Conservation (phyloP, 139 green algal species). For the Nannochloris sp. region DNA sequence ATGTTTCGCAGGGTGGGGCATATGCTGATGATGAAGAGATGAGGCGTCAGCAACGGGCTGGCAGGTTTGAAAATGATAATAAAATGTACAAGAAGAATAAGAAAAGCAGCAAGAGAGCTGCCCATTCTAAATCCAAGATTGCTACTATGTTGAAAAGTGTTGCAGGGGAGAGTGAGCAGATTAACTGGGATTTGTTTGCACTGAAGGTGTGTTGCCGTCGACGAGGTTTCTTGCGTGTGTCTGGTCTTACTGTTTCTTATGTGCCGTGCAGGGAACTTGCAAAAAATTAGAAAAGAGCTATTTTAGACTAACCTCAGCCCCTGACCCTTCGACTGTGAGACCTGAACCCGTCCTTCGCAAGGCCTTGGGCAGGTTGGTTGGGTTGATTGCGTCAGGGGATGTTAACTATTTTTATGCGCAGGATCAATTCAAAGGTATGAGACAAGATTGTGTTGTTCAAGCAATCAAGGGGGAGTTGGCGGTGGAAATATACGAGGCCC, state of each 20-base stretch:
- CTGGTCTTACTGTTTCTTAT: not conserved
- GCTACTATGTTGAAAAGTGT: constrained; percentile 11
- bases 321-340: constrained; percentile 56
- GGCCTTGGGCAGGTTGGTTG: constrained; percentile 49
- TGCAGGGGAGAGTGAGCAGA: constrained; percentile 13
- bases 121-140: not conserved
- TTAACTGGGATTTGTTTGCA: constrained; percentile 32
- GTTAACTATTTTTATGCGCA: constrained; percentile 61
- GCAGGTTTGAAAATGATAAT: constrained; percentile 5
- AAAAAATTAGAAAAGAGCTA: constrained; percentile 79
- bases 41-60: not conserved
- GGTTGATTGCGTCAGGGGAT: constrained; percentile 24
- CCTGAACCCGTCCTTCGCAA: constrained; percentile 50
- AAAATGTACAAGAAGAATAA: not conserved
- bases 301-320: constrained; percentile 69
- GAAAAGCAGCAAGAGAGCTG: not conserved
- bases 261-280: constrained; percentile 42
- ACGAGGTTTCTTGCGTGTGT: no score
- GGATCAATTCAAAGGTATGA: constrained; percentile 88
- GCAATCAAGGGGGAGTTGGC: constrained; percentile 36
- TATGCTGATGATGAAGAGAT: constrained; percentile 8
- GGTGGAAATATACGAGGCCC: constrained; percentile 67
- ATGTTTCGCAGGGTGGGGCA: constrained; percentile 9
- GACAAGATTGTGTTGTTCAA: constrained; percentile 84
- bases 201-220: constrained; percentile 17